Evolutionary conservation across 805 yeast genomes (phyloP).

Genomic region (Yarrowia keelungensis): DNA sequence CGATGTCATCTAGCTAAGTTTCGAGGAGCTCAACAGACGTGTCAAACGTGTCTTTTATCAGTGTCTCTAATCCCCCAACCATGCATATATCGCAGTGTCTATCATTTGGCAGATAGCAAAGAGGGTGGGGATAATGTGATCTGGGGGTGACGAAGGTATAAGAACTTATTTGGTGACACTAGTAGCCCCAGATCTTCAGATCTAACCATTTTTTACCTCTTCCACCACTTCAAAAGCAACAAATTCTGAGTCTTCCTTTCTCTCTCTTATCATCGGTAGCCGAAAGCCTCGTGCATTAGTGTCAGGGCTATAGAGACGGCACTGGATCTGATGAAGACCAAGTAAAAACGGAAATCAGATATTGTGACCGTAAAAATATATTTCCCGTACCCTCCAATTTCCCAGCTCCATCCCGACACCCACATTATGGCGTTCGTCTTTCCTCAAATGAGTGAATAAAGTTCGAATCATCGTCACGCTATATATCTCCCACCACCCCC

Average conservation of each 20-base stretch:
- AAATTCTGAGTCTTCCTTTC: too few relatives aligned
- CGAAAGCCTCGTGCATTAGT: background rate
- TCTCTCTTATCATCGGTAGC: background rate
- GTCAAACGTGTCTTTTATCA: background rate
- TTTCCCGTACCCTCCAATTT: too few relatives aligned
- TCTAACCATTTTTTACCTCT: background rate
- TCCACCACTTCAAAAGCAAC: background rate
- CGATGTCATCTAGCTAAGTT: background rate
- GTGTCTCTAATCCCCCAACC: background rate
- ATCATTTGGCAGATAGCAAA: background rate
- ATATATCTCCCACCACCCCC: constrained; percentile 26
- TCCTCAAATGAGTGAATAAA: background rate
- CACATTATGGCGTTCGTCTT: background rate
- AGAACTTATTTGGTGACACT: too few relatives aligned
- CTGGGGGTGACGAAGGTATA: too few relatives aligned
- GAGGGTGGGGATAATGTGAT: background rate
- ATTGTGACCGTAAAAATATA: too few relatives aligned
- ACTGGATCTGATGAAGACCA: too few relatives aligned
- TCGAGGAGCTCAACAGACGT: constrained; percentile 1
- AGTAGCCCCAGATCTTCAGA: too few relatives aligned
- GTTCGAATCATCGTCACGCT: constrained; percentile 8
- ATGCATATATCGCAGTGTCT: background rate
- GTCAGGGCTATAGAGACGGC: background rate
- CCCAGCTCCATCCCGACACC: background rate
- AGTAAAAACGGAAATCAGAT: too few relatives aligned